These are phyloP conservation scores for Hymenoscyphus scutula DNA, from an alignment of 2,329 filamentous ascomycete species.

Conservation along the genomic window DNA sequence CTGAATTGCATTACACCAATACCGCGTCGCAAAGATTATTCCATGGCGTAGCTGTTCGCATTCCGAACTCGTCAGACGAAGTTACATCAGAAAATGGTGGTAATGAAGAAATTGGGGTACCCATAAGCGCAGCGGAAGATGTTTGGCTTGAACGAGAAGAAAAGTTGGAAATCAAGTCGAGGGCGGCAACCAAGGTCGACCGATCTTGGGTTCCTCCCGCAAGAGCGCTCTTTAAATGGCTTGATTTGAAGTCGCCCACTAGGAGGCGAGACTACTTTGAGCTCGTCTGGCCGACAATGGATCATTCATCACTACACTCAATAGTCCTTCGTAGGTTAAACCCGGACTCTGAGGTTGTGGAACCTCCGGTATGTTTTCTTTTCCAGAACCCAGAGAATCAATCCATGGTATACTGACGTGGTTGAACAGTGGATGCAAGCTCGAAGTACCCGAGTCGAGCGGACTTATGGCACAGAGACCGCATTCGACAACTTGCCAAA, in stretches of 20 bases:
- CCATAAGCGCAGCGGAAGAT: neutral
- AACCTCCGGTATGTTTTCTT: neutral
- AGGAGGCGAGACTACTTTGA: constrained; percentile 5
- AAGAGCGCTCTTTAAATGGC: constrained; percentile 7
- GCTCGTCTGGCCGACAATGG: constrained; percentile 1
- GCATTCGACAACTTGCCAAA: neutral
- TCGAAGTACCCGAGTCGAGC: too few relatives aligned
- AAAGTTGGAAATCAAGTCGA: neutral
- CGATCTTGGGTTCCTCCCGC: neutral
- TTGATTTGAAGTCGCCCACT: neutral
- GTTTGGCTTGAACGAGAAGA: neutral
- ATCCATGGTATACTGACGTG: neutral
- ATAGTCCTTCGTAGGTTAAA: constrained; percentile 3
- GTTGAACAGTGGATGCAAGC: too few relatives aligned
- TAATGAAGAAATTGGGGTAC: neutral
- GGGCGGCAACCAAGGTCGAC: neutral
- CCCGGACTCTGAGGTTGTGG: neutral
- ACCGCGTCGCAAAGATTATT: neutral
- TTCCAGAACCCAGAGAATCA: neutral
- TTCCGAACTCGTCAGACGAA: neutral
- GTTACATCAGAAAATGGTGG: neutral
- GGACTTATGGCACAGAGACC: neutral
- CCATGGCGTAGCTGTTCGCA: neutral
- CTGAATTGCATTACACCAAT: neutral
- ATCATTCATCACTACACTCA: neutral